Base-by-base conservation (phyloP, 140 eudicot genomes). In the Bidens hawaiensis region DNA sequence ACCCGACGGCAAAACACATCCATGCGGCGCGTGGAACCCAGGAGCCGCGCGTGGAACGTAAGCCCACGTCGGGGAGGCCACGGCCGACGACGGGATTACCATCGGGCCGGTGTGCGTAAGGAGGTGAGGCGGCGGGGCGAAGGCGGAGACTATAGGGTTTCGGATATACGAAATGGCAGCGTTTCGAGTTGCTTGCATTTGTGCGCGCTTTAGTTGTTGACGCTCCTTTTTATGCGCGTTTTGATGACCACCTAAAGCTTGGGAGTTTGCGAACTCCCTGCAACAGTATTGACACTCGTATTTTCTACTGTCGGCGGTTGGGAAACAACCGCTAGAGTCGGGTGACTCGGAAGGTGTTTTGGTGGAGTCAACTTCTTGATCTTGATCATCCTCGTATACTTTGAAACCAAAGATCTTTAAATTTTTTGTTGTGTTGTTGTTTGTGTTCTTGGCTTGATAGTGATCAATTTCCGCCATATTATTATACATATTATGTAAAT, bases 211-310 rank as follows among this genome's bases (percentile, higher is more conserved):
- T 17, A 85, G 42, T 45, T 85, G 94, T 7, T 89, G 97, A 2
- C 97, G 60, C 33, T 89, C 97, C 55, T 89, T 89, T 62, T 89
- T 89, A 75, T 89, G 97, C 36, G 97, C 97, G 77, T 89, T 89
- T 65, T 89, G 97, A 54, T 89, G 97, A 8, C 97, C 97, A 6
- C 97, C 97, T 4, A 89, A 57, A 5, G 97, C 97, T 68, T 85
- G 97, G 13, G 97, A 89, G 74, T 89, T 89, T 9, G 97, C 94
- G 36, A 89, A 89, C 75, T 89, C 97, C 12, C 97, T 85, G 75
- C 83, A 89, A 57, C 97, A 89, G 69, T 89, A 89, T 4, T 89
- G 95, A 58, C 97, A 89, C 90, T 82, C 90, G 82, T 78, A 89
- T 66, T 85, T 85, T 70, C 97, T 88, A 82, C 88, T 88, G 43